A percentile compares a stretch with the other conserved stretches of the same genome.
These are phyloP conservation scores for Geosmithia putterillii DNA, from an alignment of 2,329 filamentous ascomycete species.

Conservation along the genomic window DNA sequence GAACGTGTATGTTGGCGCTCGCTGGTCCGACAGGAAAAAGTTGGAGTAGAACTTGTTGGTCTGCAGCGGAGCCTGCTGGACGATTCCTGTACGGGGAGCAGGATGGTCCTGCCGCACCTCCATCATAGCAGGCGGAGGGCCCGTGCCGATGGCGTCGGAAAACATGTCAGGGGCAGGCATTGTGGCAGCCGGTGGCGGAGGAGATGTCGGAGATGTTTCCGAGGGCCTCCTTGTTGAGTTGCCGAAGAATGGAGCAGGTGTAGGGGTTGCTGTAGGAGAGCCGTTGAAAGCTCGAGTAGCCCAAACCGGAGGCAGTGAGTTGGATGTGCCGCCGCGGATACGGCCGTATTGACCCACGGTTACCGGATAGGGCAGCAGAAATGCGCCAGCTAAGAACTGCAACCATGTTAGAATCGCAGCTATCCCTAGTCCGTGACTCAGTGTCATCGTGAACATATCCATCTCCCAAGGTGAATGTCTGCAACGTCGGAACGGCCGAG, in stretches of 20 bases:
- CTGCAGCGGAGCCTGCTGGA: constrained; percentile 36
- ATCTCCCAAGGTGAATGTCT: not conserved
- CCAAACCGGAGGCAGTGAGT: not conserved
- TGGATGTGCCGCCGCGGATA: not conserved
- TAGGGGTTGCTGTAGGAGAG: not conserved
- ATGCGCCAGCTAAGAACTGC: not conserved
- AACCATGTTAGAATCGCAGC: not conserved
- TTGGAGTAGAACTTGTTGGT: constrained; percentile 81
- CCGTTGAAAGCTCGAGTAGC: not conserved
- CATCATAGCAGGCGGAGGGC: constrained; percentile 36
- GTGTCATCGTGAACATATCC: not conserved
- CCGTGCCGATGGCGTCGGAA: constrained; percentile 37
- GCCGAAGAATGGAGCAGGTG: not conserved
- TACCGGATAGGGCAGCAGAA: not conserved
- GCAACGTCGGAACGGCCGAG: no score
- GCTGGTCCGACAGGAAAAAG: constrained; percentile 65
- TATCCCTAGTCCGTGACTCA: not conserved
- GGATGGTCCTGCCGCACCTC: constrained; percentile 41
- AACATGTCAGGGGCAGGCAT: constrained; percentile 38
- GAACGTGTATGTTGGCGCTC: constrained; percentile 57
- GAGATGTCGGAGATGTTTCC: not conserved
- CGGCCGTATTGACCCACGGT: not conserved
- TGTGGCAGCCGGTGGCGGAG: constrained; percentile 1
- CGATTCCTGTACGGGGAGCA: constrained; percentile 39
- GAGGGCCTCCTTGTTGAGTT: not conserved